phyloP scores from a whole-genome alignment of 1,284 basidiomycete genomes.

The Melampsora occidentalis region DNA sequence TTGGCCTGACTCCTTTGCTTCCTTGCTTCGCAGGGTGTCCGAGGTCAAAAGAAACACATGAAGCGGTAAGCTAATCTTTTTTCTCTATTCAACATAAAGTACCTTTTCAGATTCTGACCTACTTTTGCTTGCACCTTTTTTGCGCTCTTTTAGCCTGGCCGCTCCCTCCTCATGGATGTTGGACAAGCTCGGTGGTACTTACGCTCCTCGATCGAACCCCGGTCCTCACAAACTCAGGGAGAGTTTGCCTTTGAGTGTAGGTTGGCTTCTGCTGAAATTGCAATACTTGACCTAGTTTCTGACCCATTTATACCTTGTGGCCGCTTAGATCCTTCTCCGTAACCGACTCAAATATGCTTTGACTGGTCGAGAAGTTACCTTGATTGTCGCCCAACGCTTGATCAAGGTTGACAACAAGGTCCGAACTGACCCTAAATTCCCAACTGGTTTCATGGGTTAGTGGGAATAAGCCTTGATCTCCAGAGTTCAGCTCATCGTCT shows the following conservation, averaged over 20 bases:
- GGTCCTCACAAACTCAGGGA: slow-evolving; percentile 99
- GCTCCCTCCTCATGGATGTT: slow-evolving; percentile 99
- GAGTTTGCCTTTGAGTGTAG: slow-evolving; percentile 65
- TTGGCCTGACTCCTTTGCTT: slow-evolving; percentile 45
- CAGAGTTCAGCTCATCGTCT: background rate
- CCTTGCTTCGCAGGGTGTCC: slow-evolving; percentile 44
- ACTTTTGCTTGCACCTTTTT: background rate
- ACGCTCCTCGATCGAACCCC: slow-evolving; percentile 92
- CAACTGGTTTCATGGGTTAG: slow-evolving; percentile 93
- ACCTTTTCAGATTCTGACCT: background rate
- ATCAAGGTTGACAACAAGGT: slow-evolving; percentile 99
- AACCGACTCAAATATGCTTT: slow-evolving; percentile 99
- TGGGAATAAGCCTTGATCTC: slow-evolving; percentile 38
- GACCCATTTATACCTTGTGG: background rate
- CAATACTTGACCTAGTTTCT: background rate
- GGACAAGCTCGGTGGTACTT: slow-evolving; percentile 96
- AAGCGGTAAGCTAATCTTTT: slow-evolving; percentile 64
- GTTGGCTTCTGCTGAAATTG: slow-evolving; percentile 40
- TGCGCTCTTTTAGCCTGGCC: slow-evolving; percentile 61
- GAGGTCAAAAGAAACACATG: slow-evolving; percentile 99
- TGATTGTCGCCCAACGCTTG: slow-evolving; percentile 92
- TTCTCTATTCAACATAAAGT: background rate
- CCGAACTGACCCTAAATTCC: slow-evolving; percentile 95
- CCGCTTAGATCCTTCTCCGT: slow-evolving; percentile 90
- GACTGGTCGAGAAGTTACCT: slow-evolving; percentile 89